Base-by-base conservation (phyloP, 805 yeast species). In the Metschnikowia matae region DNA sequence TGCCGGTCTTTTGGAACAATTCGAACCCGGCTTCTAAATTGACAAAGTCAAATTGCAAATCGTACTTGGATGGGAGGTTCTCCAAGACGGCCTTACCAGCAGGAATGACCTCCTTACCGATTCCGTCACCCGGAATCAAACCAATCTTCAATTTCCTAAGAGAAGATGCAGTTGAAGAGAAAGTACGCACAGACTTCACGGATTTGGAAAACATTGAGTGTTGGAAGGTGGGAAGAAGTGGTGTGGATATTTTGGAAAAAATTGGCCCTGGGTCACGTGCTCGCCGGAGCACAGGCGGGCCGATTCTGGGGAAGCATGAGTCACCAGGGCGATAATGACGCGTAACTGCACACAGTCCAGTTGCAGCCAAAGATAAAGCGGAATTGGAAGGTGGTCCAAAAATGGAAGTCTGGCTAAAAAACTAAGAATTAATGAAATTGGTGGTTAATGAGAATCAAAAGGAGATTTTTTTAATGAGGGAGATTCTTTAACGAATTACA, bases 121-220 rank as follows among this genome's bases (percentile, higher is more conserved):
- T 94, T 58, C 99, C 99, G 69, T 94, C 99, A 67, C 99, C 99
- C 47, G 99, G 97, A 60, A 94, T 91, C 65, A 94, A 79, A 52
- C 88, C 85, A 48, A 73, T 73, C 57, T 71, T 73, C 54, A 73
- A 62, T 46, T 63, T 60, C 59, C 69, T 71, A 54, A 64, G 55
- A 23, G 67, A 54, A 10, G 62, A 50, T 13, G 69, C 50, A n/a
- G 72, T 52, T 34, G 71, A 60, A 33, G 74, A 64, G 49, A 70
- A 68, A 15, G 61, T 53, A 52, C 70, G 69, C 39, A 44, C 17
- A 18, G 45, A 41, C 23, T 41, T 41, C 39, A 54, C 58, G n/a
- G 59, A 56, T 41, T 54, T 52, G 23, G 59, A 55, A 54, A 57
- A 52, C 58, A 56, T 57, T 37, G 29, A 31, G 23, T 40, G n/a